Evolutionary conservation across 208 protist species (phyloP), one percentile per base, ranked within the genome.

Genomic region (Acanthamoeba triangularis): DNA sequence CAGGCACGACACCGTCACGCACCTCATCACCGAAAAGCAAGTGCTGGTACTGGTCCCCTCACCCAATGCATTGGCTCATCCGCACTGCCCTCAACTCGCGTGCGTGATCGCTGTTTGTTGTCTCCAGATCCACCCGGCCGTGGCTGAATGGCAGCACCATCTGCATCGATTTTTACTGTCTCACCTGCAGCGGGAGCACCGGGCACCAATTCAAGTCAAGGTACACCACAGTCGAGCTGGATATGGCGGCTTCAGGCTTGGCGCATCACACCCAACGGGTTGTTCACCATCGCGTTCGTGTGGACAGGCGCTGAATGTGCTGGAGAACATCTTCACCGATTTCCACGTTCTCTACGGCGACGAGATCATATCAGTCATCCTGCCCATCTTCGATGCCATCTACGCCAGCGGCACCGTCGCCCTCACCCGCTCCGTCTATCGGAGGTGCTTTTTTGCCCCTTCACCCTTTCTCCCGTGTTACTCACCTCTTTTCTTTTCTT

Each of bases 291-390:
- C 44, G 44, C 6, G 37, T 80, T 47, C 35, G 2, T 20, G 16
- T 78, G 13, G n/a, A 5, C 37, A 94, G 90, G n/a, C 65, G 23
- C 41, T 94, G 54, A 41, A 8, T 20, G 90, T 94, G 23, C 33
- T 94, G 47, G 47, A 61, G 25, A 25, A 94, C 16, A 35, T 35
- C 41, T 94, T 82, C 33, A 41, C 28, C 35, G 25, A 72, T 59
- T 94, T 94, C 82, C 90, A 78, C n/a, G 8, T 94, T 4, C 63
- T 94, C n/a, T 94, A 94, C n/a, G 90, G 90, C 33, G 90, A 94
- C 10, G 90, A 94, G 33, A 94, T 94, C 52, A 80, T 94, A 37
- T 35, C 37, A 14, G 90, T 94, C 33, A 35, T 78, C 6, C n/a
- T 94, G 90, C 90, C 90, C 25, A n/a, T 91, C 33, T 69, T 91